Evolutionary conservation across 169 alveolate genomes (phyloP).

Genomic region (Plasmodium malariae): DNA sequence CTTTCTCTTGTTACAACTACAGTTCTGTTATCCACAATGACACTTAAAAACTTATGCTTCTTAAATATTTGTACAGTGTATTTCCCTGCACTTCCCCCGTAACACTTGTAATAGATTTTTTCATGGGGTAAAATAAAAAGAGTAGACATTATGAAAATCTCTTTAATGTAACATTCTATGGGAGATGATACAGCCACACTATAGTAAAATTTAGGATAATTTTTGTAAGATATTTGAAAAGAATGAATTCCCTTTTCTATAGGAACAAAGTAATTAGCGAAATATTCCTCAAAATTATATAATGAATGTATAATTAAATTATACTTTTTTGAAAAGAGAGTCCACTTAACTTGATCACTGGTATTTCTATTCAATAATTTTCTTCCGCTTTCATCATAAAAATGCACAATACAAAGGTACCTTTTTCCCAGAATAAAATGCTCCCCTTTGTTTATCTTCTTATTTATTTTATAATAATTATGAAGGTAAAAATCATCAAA

Average conservation of each 20-base stretch:
- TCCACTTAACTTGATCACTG: constrained; percentile 6
- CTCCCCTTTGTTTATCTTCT: background rate
- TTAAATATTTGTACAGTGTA: background rate
- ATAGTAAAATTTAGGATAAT: background rate
- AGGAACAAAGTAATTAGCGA: constrained; percentile 18
- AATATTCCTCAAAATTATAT: constrained; percentile 10
- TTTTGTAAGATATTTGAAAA: constrained; percentile 8
- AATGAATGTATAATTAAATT: constrained; percentile 14
- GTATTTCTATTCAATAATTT: background rate
- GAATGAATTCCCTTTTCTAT: constrained; percentile 6
- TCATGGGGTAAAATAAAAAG: constrained; percentile 44
- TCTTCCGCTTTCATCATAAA: background rate
- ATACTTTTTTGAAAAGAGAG: background rate
- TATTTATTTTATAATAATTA: constrained; percentile 13
- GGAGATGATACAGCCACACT: background rate
- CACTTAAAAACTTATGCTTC: constrained; percentile 1
- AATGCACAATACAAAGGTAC: constrained; percentile 28
- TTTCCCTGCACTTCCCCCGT: constrained; percentile 3
- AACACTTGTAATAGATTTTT: constrained; percentile 23
- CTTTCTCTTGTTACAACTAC: background rate
- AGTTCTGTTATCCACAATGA: background rate
- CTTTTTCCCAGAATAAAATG: constrained; percentile 2
- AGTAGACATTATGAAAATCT: constrained; percentile 19
- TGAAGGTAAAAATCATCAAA: constrained; percentile 31
- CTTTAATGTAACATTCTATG: constrained; percentile 39